These are phyloP conservation scores for Cryphonectria naterciae DNA, from an alignment of 2,329 filamentous ascomycete genomes.

Conservation along the genomic window DNA sequence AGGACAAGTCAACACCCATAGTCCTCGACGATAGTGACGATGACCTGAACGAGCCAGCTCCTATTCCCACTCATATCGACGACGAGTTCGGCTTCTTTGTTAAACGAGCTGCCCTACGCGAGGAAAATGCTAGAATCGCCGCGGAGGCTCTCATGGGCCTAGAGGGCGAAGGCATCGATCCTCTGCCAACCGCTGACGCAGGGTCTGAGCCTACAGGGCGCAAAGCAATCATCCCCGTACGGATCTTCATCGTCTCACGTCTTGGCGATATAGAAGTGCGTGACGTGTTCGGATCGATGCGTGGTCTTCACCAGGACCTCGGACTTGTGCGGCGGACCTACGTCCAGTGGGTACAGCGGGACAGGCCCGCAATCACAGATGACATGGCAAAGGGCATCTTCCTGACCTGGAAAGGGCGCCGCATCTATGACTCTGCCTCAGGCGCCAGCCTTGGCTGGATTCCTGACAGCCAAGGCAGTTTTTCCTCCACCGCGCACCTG, in stretches of 20 bases:
- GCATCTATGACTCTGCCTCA: constrained; percentile 76
- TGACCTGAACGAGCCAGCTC: constrained; percentile 5
- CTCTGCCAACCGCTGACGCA: constrained; percentile 1
- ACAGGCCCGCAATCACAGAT: not conserved
- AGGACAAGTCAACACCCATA: constrained; percentile 13
- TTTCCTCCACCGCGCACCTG: constrained; percentile 40
- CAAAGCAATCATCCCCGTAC: constrained; percentile 40
- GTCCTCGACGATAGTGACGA: constrained; percentile 32
- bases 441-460: constrained; percentile 69
- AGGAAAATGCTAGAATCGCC: constrained; percentile 34
- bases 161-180: constrained; percentile 26
- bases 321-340: constrained; percentile 20
- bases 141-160: constrained; percentile 29
- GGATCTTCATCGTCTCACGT: constrained; percentile 70
- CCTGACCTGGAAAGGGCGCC: constrained; percentile 76
- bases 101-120: constrained; percentile 45
- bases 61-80: constrained; percentile 43
- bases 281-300: constrained; percentile 26
- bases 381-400: constrained; percentile 61
- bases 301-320: constrained; percentile 21
- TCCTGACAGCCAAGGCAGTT: constrained; percentile 47
- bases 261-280: constrained; percentile 51
- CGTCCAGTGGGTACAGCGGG: constrained; percentile 4
- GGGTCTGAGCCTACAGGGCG: not conserved
- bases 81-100: constrained; percentile 53